Percentiles rank a stretch among this genome's conserved stretches.
Evolutionary conservation across 1,139 yeast species (phyloP).

Genomic region (Debaryomyces fabryi): DNA sequence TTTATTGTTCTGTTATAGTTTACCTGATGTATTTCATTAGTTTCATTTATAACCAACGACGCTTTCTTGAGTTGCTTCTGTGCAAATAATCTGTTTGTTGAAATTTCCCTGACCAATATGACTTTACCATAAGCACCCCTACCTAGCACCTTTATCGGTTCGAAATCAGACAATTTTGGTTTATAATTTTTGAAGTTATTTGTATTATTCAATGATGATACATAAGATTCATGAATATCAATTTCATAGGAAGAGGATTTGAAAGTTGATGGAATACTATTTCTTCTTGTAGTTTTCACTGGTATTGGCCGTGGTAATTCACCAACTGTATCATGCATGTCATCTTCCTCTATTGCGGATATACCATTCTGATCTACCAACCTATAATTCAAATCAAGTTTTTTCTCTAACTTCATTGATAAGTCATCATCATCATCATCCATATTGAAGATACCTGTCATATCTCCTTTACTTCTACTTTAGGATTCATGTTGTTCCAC

Average conservation of each 20-base stretch:
- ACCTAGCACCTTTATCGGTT: slow-evolving; percentile 80
- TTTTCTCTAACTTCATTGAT: slow-evolving; percentile 14
- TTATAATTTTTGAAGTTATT: slow-evolving; percentile 17
- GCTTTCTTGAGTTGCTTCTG: slow-evolving; percentile 90
- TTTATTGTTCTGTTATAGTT: slow-evolving; percentile 45
- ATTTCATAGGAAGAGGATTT: slow-evolving; percentile 24
- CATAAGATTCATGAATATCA: slow-evolving; percentile 28
- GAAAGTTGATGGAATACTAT: slow-evolving; percentile 13
- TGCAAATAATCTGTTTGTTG: slow-evolving; percentile 75
- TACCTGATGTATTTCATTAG: slow-evolving; percentile 36
- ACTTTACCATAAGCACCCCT: slow-evolving; percentile 94
- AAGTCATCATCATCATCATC: slow-evolving; percentile 20
- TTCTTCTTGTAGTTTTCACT: slow-evolving; percentile 18
- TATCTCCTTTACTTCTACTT: slow-evolving; percentile 6
- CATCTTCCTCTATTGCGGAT: slow-evolving; percentile 7
- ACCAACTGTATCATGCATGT: slow-evolving; percentile 9
- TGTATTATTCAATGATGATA: slow-evolving; percentile 25
- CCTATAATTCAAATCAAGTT: slow-evolving; percentile 18
- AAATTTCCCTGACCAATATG: slow-evolving; percentile 65
- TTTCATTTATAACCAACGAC: slow-evolving; percentile 41
- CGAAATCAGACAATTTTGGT: slow-evolving; percentile 61
- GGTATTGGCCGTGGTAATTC: slow-evolving; percentile 13
- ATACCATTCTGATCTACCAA: slow-evolving; percentile 14
- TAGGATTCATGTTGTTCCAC: neutral
- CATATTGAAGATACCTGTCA: slow-evolving; percentile 24